phyloP scores from a whole-genome alignment of 2,329 filamentous ascomycete species.

The Nothophaeocryptopus gaeumannii region DNA sequence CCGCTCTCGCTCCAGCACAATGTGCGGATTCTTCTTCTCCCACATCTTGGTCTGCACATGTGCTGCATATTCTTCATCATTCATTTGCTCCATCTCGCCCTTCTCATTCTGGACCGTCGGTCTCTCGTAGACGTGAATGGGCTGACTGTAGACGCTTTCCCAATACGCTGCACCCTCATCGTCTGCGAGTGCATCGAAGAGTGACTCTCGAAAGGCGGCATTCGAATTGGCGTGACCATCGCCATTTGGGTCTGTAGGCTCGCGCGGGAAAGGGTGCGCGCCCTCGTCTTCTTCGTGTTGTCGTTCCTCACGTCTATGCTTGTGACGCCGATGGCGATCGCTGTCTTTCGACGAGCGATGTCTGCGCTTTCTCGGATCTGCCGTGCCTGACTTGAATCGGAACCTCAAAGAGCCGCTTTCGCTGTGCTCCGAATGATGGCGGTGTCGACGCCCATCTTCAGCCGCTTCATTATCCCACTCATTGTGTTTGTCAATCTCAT shows the following conservation, averaged over 20 bases:
- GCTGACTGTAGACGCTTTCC: constrained; percentile 95
- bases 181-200: constrained; percentile 95
- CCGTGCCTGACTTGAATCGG: constrained; percentile 31
- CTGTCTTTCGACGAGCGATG: constrained; percentile 20
- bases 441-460: constrained; percentile 5
- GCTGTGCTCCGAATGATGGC: background rate
- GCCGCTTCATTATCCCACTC: constrained; percentile 16
- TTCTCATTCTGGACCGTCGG: constrained; percentile 52
- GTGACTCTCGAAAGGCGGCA: constrained; percentile 81
- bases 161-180: constrained; percentile 95
- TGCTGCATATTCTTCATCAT: constrained; percentile 84
- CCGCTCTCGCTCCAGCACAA: constrained; percentile 71
- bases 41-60: constrained; percentile 90
- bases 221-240: constrained; percentile 58
- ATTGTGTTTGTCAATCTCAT: constrained; percentile 36
- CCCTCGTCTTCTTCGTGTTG: constrained; percentile 6
- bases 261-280: constrained; percentile 36
- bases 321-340: constrained; percentile 11
- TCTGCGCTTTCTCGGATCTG: constrained; percentile 22
- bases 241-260: constrained; percentile 24
- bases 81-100: constrained; percentile 75
- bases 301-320: constrained; percentile 12
- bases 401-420: constrained; percentile 23
- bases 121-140: constrained; percentile 81
- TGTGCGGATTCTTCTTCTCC: constrained; percentile 85